Conservation (phyloP, 169 alveolate species). For the Cryptosporidium baileyi region DNA sequence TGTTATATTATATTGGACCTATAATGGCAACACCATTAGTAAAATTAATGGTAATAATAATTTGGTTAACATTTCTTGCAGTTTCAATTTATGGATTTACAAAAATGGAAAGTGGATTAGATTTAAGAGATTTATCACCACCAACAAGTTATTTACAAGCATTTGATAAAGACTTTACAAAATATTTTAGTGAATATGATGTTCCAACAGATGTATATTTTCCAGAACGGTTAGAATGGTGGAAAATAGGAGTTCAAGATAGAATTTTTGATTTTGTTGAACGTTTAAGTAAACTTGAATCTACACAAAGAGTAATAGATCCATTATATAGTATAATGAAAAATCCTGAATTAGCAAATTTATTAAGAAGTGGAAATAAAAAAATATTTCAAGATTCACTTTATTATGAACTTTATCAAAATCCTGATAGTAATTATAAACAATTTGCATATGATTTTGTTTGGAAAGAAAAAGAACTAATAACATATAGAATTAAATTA, state of each 20-base stretch:
- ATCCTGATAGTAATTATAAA: constrained; percentile 74
- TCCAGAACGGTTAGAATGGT: constrained; percentile 74
- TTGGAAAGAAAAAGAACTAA: constrained; percentile 76
- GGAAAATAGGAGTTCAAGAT: constrained; percentile 64
- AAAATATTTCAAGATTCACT: constrained; percentile 73
- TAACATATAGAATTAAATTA: constrained; percentile 73
- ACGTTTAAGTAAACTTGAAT: constrained; percentile 27
- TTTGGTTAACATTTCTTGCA: constrained; percentile 69
- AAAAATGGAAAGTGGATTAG: constrained; percentile 76
- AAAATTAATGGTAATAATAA: constrained; percentile 71
- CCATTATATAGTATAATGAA: constrained; percentile 75
- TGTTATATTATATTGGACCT: constrained; percentile 75
- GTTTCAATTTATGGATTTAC: constrained; percentile 75
- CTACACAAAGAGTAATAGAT: constrained; percentile 70
- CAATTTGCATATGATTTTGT: constrained; percentile 76
- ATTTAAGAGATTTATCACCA: constrained; percentile 76
- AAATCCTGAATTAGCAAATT: constrained; percentile 74
- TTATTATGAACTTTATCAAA: constrained; percentile 71
- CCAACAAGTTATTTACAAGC: constrained; percentile 72
- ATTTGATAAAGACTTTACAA: constrained; percentile 71
- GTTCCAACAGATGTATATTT: constrained; percentile 77
- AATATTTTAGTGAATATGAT: constrained; percentile 74
- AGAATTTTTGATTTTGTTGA: constrained; percentile 67
- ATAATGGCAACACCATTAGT: constrained; percentile 71
- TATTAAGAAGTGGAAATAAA: constrained; percentile 73